These are phyloP conservation scores for Stentor coeruleus DNA, from an alignment of 73 alveolate genomes.

Conservation along the genomic window DNA sequence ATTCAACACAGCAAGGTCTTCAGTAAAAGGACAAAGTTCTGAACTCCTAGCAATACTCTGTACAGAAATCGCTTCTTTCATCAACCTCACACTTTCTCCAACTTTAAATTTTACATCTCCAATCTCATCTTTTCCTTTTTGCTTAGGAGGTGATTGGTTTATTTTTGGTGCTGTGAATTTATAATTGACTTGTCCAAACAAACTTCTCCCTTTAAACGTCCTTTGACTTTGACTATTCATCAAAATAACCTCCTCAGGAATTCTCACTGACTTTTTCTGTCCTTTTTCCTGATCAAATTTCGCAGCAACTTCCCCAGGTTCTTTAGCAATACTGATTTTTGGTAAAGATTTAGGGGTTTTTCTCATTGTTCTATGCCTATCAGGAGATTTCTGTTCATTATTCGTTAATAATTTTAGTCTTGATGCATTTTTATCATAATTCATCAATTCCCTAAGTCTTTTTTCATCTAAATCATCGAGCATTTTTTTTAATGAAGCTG, in stretches of 20 bases:
- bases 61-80: not conserved
- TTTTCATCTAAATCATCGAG: not conserved
- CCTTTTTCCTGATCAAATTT: too few species aligned
- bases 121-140: not conserved
- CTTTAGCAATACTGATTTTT: too few species aligned
- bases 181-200: not conserved
- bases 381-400: not conserved
- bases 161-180: not conserved
- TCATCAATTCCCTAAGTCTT: not conserved
- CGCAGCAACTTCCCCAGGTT: too few species aligned
- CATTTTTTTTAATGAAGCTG: not conserved
- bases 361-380: not conserved
- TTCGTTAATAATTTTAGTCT: too few species aligned
- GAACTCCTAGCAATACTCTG: not conserved
- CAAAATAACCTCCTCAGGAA: too few species aligned
- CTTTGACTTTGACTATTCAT: not conserved
- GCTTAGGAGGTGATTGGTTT: not conserved
- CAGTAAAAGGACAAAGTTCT: not conserved
- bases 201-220: not conserved
- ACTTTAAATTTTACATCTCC: not conserved
- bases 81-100: not conserved
- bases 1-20: not conserved
- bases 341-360: not conserved
- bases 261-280: not conserved
- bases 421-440: too few species aligned